Conservation (phyloP, 2,329 filamentous ascomycete genomes). For the Corinectria fuckeliana region DNA sequence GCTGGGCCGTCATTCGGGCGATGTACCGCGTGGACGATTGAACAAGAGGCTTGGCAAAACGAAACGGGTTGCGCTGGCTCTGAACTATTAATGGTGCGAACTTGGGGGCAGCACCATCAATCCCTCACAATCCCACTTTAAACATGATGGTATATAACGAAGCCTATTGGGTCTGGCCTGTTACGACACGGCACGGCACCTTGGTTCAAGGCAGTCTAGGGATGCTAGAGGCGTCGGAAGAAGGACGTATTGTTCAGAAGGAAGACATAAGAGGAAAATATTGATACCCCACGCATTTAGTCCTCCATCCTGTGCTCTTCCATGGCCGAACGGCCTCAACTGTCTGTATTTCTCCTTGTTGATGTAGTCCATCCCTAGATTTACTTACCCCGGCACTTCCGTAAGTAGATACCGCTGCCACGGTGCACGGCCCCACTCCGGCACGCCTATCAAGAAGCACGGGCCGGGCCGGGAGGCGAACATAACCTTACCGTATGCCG, state of each 20-base stretch:
- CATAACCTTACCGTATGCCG: too few species aligned
- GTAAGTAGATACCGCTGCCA: too few species aligned
- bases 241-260: slow-evolving; percentile 29
- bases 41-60: not conserved
- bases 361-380: too few species aligned
- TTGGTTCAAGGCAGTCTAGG: slow-evolving; percentile 7
- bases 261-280: too few species aligned
- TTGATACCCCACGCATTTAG: too few species aligned
- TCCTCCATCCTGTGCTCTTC: too few species aligned
- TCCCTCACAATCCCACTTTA: slow-evolving; percentile 10
- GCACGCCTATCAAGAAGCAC: too few species aligned
- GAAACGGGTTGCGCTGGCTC: not conserved
- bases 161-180: not conserved
- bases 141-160: slow-evolving; percentile 4
- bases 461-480: too few species aligned
- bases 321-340: too few species aligned
- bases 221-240: slow-evolving; percentile 26
- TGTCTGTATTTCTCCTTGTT: too few species aligned
- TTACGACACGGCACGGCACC: slow-evolving; percentile 1
- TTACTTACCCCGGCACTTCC: too few species aligned
- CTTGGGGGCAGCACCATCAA: slow-evolving; percentile 12
- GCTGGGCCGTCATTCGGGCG: slow-evolving; percentile 57
- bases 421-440: too few species aligned
- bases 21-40: slow-evolving; percentile 50
- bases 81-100: not conserved